Percentiles rank a stretch among this genome's conserved stretches.
Evolutionary conservation across 139 green algal genomes (phyloP).

Genomic region (Micractinium conductrix): DNA sequence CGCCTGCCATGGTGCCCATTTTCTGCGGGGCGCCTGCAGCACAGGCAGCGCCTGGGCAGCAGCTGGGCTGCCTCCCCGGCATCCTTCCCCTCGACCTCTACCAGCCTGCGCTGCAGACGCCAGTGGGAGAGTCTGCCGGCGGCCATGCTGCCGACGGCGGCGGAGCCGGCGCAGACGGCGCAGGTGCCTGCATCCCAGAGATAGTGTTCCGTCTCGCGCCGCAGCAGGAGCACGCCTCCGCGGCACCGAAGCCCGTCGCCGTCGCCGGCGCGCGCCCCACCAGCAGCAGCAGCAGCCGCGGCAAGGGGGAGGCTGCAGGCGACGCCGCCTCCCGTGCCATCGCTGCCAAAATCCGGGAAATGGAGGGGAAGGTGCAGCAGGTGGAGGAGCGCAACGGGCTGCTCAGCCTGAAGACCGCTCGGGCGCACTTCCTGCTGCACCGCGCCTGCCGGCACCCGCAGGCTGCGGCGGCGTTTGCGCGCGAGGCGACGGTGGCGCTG

Average conservation of each 20-base stretch:
- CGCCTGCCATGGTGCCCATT: not conserved
- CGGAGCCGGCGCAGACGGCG: not conserved
- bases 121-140: not conserved
- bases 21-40: not conserved
- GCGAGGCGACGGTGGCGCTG: conserved; percentile 3
- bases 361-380: conserved; percentile 32
- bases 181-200: not conserved
- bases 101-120: not conserved
- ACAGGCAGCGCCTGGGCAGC: not conserved
- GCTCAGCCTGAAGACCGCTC: conserved; percentile 22
- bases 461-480: not conserved
- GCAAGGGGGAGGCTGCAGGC: not conserved
- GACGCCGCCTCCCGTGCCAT: not conserved
- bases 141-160: not conserved
- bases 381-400: conserved; percentile 33
- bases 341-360: conserved; percentile 16
- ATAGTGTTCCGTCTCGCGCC: not conserved
- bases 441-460: conserved; percentile 32
- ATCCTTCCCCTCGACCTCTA: no score
- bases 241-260: no score
- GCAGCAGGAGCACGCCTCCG: not conserved
- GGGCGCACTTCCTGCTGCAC: conserved; percentile 38
- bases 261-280: not conserved
- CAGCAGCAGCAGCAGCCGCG: not conserved
- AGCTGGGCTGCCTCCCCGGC: not conserved